Evolutionary conservation across 2,329 filamentous ascomycete genomes (phyloP), one percentile per base, ranked within the genome.

Genomic region (Sclerotinia minor): DNA sequence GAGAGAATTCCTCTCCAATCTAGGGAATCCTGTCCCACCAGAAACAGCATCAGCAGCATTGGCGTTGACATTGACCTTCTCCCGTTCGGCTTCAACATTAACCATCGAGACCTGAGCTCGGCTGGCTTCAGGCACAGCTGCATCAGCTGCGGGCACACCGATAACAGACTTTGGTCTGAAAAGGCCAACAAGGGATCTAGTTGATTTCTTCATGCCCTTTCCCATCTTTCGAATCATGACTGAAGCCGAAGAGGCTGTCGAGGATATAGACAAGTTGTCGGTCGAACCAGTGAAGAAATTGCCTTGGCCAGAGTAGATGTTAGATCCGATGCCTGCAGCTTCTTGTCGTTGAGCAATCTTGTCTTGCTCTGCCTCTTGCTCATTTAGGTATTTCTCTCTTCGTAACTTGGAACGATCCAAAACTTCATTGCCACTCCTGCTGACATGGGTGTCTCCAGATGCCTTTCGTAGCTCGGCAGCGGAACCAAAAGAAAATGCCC

Each of bases 171-270:
- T 99, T 0, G 95, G 94, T 71, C 95, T 86, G 82, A 99, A 99
- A 9, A 99, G 83, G 35, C 95, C 95, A 73, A 96, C 96, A 65
- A 99, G 86, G 32, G 94, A 97, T 59, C 94, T 87, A 24, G 90
- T 91, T 64, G 92, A 90, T 80, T 95, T 96, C 85, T 97, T 98
- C 88, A 98, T 91, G n/a, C 94, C 94, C 72, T 93, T 92, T 67
- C 95, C 95, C 95, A 99, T 99, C 82, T 99, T 99, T 65, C 95
- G 89, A 72, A 99, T 91, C 92, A 96, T 96, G 74, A 96, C 88
- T 41, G 92, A 96, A 45, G 92, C 92, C 26, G 92, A 96, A 8
- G 92, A 96, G 26, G 92, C 92, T 13, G 92, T 96, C 5, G 92
- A 96, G 1, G 92, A 94, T 71, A 96, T 92, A 19, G 92, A 96